Evolutionary conservation across 1,284 basidiomycete species (phyloP), one percentile per base, ranked within the genome.

Genomic region (Ceratobasidium papillatum): DNA sequence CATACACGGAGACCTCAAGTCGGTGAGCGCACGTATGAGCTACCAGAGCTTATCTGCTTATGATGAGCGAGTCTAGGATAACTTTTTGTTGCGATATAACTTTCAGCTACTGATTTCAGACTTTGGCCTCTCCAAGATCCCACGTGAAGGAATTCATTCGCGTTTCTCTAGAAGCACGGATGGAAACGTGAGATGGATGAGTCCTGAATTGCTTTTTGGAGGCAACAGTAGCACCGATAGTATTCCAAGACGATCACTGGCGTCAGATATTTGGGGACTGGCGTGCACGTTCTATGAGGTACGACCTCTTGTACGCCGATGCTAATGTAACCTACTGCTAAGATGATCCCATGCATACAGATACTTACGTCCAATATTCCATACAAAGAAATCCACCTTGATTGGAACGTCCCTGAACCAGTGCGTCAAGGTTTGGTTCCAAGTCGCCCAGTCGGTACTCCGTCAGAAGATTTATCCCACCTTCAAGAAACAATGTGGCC

Each of bases 201-300:
- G 71, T 27, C 71, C 71, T n/a, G 71, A 73, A n/a, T 36, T 73
- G 7, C 41, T 73, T 49, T 45, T 34, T 5, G 36, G 22, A 27
- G 22, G 14, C 17, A 17, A 25, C 14, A 27, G 25, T 25, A 30
- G n/a, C n/a, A 52, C 43, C 1, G 25, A 38, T 27, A 34, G 27
- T 19, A 49, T 59, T 38, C 59, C 71, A 25, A 38, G 27, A 36
- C 58, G 71, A 49, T 47, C 58, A 11, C 47, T 73, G 9, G 41
- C 71, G 32, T 51, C 71, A 2, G 71, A 73, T 59, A 73, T 73
- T 4, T 73, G 71, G 71, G 71, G 59, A 27, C 59, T 73, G 9
- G 71, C 30, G 17, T 73, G 71, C 43, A 73, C 71, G 2, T 62
- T 73, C 54, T 73, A 73, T n/a, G 47, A 62, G 59, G 71, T 73